Conservation (phyloP, 2,329 filamentous ascomycete genomes). For the Diaporthe sp. region DNA sequence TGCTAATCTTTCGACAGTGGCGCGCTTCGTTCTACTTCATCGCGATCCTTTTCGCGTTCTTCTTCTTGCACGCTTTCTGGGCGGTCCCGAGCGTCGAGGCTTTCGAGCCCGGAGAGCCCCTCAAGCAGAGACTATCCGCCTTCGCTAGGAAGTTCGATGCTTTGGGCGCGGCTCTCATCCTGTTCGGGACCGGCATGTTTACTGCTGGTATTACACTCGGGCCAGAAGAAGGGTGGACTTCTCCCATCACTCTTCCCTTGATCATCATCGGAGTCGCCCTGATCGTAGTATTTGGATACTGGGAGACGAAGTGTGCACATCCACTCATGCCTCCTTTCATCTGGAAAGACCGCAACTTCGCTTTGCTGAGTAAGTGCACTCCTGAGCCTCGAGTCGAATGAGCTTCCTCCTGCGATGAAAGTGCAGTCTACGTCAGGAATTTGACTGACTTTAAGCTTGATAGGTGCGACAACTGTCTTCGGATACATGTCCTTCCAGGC, state of each 20-base stretch:
- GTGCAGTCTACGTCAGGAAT: not conserved
- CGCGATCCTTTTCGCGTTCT: slow-evolving; percentile 73
- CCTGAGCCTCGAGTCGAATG: not conserved
- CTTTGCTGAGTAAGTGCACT: slow-evolving; percentile 60
- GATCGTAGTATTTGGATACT: slow-evolving; percentile 70
- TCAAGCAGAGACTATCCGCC: slow-evolving; percentile 51
- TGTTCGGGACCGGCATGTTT: slow-evolving; percentile 76
- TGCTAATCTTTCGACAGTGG: slow-evolving; percentile 58
- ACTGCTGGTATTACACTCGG: slow-evolving; percentile 72
- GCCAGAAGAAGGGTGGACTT: slow-evolving; percentile 73
- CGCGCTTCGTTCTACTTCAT: slow-evolving; percentile 73
- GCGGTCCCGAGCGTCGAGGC: slow-evolving; percentile 71
- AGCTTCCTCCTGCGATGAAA: not conserved
- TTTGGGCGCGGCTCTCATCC: slow-evolving; percentile 71
- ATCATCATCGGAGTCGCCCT: slow-evolving; percentile 71
- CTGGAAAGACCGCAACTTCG: slow-evolving; percentile 76
- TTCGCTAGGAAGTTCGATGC: slow-evolving; percentile 72
- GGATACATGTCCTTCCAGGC: slow-evolving; percentile 75
- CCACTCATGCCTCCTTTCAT: slow-evolving; percentile 68
- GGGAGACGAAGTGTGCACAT: slow-evolving; percentile 68
- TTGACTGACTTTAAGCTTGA: slow-evolving; percentile 49
- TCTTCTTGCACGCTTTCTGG: slow-evolving; percentile 71
- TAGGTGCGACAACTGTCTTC: slow-evolving; percentile 69
- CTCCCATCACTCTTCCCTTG: slow-evolving; percentile 72
- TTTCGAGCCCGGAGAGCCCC: slow-evolving; percentile 55